A percentile compares a stretch with the other conserved stretches of the same genome.
These are phyloP conservation scores for Colletotrichum sp. DNA, from an alignment of 2,329 filamentous ascomycete genomes.

Conservation along the genomic window DNA sequence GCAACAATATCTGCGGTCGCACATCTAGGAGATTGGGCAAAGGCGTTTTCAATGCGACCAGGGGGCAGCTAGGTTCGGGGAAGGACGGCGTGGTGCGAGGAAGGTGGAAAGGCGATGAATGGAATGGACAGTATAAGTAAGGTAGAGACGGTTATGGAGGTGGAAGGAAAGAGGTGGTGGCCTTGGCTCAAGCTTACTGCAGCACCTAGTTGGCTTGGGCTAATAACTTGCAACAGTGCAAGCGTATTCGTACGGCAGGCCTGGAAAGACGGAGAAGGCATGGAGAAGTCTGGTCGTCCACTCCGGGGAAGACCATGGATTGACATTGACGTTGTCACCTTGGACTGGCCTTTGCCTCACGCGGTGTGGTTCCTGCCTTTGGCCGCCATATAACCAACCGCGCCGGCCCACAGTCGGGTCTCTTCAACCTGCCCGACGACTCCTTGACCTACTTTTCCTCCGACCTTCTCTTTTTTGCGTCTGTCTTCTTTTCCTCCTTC, in stretches of 20 bases:
- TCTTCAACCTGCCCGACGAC: neutral
- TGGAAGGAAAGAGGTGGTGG: neutral
- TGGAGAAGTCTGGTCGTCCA: neutral
- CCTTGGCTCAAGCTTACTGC: neutral
- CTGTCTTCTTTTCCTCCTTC: neutral
- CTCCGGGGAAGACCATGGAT: constrained; percentile 7
- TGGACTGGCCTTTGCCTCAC: neutral
- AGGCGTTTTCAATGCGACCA: neutral
- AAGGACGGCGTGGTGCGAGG: neutral
- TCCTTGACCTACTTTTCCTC: neutral
- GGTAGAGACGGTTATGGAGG: neutral
- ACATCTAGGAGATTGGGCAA: constrained; percentile 1
- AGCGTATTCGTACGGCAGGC: neutral
- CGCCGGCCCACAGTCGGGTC: neutral
- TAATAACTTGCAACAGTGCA: neutral
- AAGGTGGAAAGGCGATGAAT: neutral
- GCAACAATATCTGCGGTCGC: neutral
- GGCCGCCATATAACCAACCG: neutral
- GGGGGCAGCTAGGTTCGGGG: neutral
- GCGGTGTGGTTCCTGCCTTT: neutral
- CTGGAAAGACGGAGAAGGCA: neutral
- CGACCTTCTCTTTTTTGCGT: neutral
- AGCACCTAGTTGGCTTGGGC: neutral
- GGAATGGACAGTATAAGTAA: neutral
- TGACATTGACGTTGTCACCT: constrained; percentile 2